Evolutionary conservation across 1,139 yeast genomes (phyloP), one percentile per base, ranked within the genome.

Genomic region (Zhuliangozyma parablackwelliae): DNA sequence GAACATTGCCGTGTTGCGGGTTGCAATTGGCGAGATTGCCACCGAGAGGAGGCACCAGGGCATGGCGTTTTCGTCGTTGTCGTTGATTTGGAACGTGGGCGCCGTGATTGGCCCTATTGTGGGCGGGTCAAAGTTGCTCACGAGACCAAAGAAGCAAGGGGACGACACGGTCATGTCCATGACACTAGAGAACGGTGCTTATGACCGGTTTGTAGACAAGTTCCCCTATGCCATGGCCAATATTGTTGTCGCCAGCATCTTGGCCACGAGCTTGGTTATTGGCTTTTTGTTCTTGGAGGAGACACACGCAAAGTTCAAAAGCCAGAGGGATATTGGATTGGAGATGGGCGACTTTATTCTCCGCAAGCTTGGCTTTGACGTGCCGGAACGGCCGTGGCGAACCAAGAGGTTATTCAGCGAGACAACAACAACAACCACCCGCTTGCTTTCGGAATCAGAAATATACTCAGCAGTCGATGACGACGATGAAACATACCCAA

Each of bases 141-240:
- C 75, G 8, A 50, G 65, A 33, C 65, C 65, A 1, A 52, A 46
- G 30, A 27, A 33, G 5, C 26, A 39, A 7, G 29, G 34, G 7
- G 35, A 36, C 11, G 30, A 33, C 3, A 12, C 5, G 8, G 30
- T 24, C 8, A n/a, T 11, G 10, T 16, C 23, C 23, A 12, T 10
- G 10, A 25, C 26, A 25, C 29, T n/a, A 9, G 34, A 28, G 10
- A 32, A 31, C n/a, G 33, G 32, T 21, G 23, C 41, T 34, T 52
- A 51, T 46, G 53, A 60, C 13, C 38, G 38, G 10, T 54, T 76
- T 39, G 61, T 74, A 26, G 51, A 61, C 16, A 56, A 53, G 31
- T 66, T 67, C 49, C 87, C 87, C 0, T 81, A 78, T 49, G 78
- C 82, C 1, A 57, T 80, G 44, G 78, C 84, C 4, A 81, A 80